phyloP scores from a whole-genome alignment of 2,329 filamentous ascomycete species.

The Teratosphaeria nubilosa region DNA sequence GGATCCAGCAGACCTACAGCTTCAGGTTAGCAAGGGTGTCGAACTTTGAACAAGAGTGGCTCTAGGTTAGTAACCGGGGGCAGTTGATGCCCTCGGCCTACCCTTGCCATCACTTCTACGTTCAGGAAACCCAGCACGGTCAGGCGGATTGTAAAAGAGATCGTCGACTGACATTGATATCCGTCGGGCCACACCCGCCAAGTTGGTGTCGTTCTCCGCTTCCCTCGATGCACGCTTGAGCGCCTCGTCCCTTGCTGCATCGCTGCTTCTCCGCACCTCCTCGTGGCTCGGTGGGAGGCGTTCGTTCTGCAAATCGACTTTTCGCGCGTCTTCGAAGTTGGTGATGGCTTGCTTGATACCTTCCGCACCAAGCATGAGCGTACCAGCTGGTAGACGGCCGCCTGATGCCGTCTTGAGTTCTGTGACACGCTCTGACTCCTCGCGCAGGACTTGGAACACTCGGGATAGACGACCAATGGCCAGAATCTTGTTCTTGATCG shows the following conservation, averaged over 20 bases:
- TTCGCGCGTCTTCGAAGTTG: conserved; percentile 91
- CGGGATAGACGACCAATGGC: conserved; percentile 93
- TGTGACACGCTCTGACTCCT: conserved; percentile 93
- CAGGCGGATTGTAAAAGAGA: not conserved
- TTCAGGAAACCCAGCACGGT: not conserved
- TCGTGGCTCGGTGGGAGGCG: conserved; percentile 84
- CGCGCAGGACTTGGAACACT: conserved; percentile 95
- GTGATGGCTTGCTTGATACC: conserved; percentile 98
- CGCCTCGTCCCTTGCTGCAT: conserved; percentile 71
- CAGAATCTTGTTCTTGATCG: conserved; percentile 99
- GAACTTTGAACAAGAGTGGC: not conserved
- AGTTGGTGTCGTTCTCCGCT: conserved; percentile 80
- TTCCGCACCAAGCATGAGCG: conserved; percentile 94
- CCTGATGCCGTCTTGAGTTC: conserved; percentile 96
- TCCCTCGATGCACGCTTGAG: conserved; percentile 77
- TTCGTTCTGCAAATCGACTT: conserved; percentile 96
- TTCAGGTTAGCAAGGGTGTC: not conserved
- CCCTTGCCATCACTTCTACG: conserved; percentile 44
- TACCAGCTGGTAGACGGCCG: conserved; percentile 84
- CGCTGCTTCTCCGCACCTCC: conserved; percentile 74
- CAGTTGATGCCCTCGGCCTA: conserved; percentile 40
- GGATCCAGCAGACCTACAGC: not conserved
- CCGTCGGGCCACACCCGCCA: conserved; percentile 78
- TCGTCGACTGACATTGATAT: conserved; percentile 76
- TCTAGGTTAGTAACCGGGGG: conserved; percentile 27